Base-by-base conservation (phyloP, 306 rosid species). In the Fagus crenata region DNA sequence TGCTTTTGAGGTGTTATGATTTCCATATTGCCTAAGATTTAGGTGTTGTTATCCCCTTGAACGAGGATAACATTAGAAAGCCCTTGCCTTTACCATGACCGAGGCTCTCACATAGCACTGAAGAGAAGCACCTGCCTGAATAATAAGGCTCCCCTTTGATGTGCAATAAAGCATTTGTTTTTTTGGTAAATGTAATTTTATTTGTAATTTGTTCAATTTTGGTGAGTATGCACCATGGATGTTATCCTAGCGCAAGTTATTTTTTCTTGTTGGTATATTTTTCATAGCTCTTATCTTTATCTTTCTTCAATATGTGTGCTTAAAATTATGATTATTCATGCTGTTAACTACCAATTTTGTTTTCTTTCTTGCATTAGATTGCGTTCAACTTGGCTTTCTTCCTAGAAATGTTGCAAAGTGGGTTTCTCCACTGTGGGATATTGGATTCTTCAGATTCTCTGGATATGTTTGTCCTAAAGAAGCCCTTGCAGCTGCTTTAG, bases 391-490 rank as follows among this genome's bases (percentile, higher is more conserved):
- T 49, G 97, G 97, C 42, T 92, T 92, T 80, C 84, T 92, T 56
- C 91, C 97, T 18, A 92, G 90, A 81, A 79, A 81, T 78, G 79
- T 88, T 33, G 94, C 94, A 73, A 85, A 92, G 74, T 92, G 94
- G 94, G 89, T 92, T 75, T 89, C 97, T 79, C 92, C 97, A 64
- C 86, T 92, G 49, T 92, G 92, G 94, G 97, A 92, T 88, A 72
- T 88, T 53, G 93, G 97, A 76, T 81, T 89, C 82, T 85, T 92
- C 81, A 78, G 65, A 63, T 92, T 92, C 85, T 85, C 85, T 67
- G 94, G 90, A 64, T 86, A 77, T 79, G 78, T 92, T 73, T 86
- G 89, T 85, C 92, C 90, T 65, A 82, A 77, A 85, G 89, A 88
- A 79, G 94, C 90, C 41, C 89, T 92, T 83, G 80, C 89, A 63